Conservation (phyloP, 108 stramenopile genomes). For the Nitzschia sp. region DNA sequence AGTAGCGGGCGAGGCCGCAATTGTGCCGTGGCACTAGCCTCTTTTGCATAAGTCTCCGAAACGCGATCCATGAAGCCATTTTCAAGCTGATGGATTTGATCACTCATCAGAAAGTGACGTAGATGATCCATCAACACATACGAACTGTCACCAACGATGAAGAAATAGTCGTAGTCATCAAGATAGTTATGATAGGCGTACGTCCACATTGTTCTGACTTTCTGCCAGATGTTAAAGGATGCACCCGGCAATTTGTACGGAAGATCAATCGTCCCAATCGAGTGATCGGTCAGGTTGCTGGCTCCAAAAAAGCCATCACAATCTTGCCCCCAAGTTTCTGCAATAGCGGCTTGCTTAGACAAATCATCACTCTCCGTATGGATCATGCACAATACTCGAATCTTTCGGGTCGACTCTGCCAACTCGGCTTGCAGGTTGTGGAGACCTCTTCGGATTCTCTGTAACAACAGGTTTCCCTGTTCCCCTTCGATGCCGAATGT, state of each 20-base stretch:
- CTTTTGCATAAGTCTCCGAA: not conserved
- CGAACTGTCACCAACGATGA: conserved; percentile 76
- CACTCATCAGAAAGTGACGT: not conserved
- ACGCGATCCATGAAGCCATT: not conserved
- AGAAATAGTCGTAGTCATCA: conserved; percentile 83
- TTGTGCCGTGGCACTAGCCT: not conserved
- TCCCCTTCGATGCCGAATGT: not conserved
- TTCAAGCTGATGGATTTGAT: not conserved
- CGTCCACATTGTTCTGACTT: conserved; percentile 76
- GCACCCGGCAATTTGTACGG: conserved; percentile 65
- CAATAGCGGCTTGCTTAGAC: conserved; percentile 15
- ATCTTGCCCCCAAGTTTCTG: conserved; percentile 43
- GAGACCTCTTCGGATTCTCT: not conserved
- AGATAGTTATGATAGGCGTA: conserved; percentile 68
- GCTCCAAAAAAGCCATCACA: conserved; percentile 84
- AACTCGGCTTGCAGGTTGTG: not conserved
- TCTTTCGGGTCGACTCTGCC: not conserved
- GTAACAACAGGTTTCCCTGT: not conserved
- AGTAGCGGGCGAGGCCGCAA: conserved; percentile 1
- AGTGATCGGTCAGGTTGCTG: conserved; percentile 58
- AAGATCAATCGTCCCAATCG: conserved; percentile 57
- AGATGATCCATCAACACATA: conserved; percentile 32
- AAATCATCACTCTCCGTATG: not conserved
- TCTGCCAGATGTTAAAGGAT: conserved; percentile 93
- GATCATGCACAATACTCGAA: conserved; percentile 8